Base-by-base conservation (phyloP, 257 asterid species). In the Anisodus tanguticus region DNA sequence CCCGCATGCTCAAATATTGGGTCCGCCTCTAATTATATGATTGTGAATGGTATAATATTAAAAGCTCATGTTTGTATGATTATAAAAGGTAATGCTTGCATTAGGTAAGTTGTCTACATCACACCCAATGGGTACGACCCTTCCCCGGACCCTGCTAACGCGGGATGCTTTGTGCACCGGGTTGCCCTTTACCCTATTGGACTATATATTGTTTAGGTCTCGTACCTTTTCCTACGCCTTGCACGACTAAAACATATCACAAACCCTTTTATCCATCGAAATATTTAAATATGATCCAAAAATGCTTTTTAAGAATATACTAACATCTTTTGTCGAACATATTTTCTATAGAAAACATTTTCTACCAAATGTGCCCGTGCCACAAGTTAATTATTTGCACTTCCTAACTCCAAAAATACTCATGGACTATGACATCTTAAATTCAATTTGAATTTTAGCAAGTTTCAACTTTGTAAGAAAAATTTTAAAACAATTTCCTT, bases 401-500 rank as follows among this genome's bases (percentile, higher is more conserved):
- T 35, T 35, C 74, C 49, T 67, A 35, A 31, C 17, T 12, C 53
- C 53, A 39, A 69, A 67, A 15, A 16, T 69, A 16, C 2, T 39
- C 26, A 16, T 39, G 53, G 26, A 39, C 39, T 15, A 69, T 39
- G 77, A 69, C 53, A 3, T 16, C 26, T 39, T 12, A 39, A 69
- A n/a, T 59, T 55, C n/a, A 55, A 49, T 49, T 49, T 59, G 11
- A 69, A 3, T 39, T 69, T 69, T 16, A 16, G 77, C 53, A 69
- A 69, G 15, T 69, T 69, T 39, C 12, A 69, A 16, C 13, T 69
- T 68, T 15, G 15, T 69, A 7, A 69, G 77, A 69, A 69, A 69
- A 64, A 39, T 8, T 37, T 51, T 39, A 69, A 69, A 69, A 69
- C 53, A 39, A 69, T 39, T 37, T 69, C 77, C 77, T 69, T 69